These are phyloP conservation scores for Trametes meyenii DNA, from an alignment of 768 basidiomycete genomes.

Conservation along the genomic window DNA sequence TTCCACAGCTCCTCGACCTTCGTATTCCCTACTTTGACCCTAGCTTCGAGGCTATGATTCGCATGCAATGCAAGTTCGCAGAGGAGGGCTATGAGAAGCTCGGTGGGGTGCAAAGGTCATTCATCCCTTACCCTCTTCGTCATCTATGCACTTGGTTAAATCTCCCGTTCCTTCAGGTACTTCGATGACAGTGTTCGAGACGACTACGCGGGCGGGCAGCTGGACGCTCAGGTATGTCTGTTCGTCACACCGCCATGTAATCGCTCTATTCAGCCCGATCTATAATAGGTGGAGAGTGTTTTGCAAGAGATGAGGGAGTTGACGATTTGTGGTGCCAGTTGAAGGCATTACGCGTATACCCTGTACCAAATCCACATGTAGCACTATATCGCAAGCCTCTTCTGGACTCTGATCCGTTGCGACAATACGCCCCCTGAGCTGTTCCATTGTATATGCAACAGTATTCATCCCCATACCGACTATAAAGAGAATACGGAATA, in stretches of 20 bases:
- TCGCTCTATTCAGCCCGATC: conserved; percentile 1
- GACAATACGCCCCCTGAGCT: too few relatives aligned
- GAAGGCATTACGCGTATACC: neutral
- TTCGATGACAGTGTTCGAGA: conserved; percentile 90
- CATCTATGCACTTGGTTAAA: neutral
- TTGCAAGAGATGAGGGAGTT: conserved; percentile 96
- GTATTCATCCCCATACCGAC: too few relatives aligned
- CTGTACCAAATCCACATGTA: conserved; percentile 1
- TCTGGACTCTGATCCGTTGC: neutral
- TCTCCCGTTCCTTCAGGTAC: conserved; percentile 52
- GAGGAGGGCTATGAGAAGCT: conserved; percentile 98
- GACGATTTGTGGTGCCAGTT: conserved; percentile 80
- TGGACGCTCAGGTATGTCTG: conserved; percentile 81
- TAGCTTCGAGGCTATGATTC: conserved; percentile 98
- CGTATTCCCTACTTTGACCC: conserved; percentile 99
- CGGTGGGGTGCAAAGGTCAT: conserved; percentile 86
- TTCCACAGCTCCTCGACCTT: conserved; percentile 91
- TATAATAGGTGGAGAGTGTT: conserved; percentile 84
- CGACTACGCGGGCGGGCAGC: conserved; percentile 94
- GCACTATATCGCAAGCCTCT: conserved; percentile 9
- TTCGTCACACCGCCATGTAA: neutral
- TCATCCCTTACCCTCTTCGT: neutral
- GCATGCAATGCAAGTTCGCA: conserved; percentile 96
- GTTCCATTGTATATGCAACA: too few relatives aligned
- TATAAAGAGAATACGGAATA: too few relatives aligned